Conservation (phyloP, 1,139 yeast genomes). For the Yamadazyma diospyri region DNA sequence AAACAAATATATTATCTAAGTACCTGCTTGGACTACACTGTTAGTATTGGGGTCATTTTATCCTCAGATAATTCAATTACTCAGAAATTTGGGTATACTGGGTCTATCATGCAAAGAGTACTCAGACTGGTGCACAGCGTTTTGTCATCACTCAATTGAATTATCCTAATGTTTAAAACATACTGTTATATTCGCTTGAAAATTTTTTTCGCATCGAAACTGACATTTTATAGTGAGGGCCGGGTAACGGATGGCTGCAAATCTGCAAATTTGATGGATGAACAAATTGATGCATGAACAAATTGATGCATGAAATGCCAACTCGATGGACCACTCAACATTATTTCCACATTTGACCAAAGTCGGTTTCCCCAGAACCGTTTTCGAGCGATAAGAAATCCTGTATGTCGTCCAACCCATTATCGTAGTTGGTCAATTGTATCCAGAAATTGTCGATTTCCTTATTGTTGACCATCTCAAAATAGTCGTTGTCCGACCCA, state of each 20-base stretch:
- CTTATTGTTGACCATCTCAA: constrained; percentile 23
- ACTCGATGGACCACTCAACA: too few relatives aligned
- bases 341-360: too few relatives aligned
- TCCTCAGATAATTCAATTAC: constrained; percentile 8
- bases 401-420: neutral
- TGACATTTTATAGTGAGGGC: constrained; percentile 4
- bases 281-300: too few relatives aligned
- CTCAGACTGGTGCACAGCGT: constrained; percentile 56
- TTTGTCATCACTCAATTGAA: constrained; percentile 35
- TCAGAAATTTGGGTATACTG: constrained; percentile 51
- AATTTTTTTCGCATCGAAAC: constrained; percentile 5
- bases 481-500: constrained; percentile 16
- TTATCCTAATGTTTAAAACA: constrained; percentile 1
- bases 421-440: constrained; percentile 19
- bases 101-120: constrained; percentile 44
- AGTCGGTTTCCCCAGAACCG: too few relatives aligned
- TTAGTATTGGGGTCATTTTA: constrained; percentile 7
- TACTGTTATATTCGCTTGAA: constrained; percentile 1
- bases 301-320: too few relatives aligned
- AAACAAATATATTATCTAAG: too few relatives aligned
- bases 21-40: too few relatives aligned
- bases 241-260: constrained; percentile 6
- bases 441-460: constrained; percentile 40
- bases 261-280: too few relatives aligned
- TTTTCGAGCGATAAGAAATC: too few relatives aligned